phyloP scores from a whole-genome alignment of 208 protist species.

The Trypanosoma caninum region DNA sequence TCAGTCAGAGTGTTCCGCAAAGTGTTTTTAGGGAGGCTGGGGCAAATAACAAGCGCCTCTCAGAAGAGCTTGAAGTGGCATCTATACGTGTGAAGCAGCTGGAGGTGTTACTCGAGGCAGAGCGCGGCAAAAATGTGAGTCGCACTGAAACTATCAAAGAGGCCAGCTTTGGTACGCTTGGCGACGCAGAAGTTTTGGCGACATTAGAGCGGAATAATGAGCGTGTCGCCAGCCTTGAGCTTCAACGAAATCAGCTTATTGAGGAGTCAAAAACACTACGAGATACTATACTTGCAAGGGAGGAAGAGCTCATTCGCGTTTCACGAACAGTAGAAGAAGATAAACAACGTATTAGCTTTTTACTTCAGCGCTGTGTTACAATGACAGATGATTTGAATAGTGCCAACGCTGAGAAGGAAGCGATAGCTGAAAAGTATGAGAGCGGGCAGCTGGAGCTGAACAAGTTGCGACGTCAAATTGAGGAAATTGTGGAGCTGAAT shows the following conservation, averaged over 20 bases:
- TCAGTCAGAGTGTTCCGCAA: slow-evolving; percentile 6
- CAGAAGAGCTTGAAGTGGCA: slow-evolving; percentile 13
- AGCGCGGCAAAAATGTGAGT: not conserved
- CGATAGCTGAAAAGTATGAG: slow-evolving; percentile 42
- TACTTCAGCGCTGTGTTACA: slow-evolving; percentile 69
- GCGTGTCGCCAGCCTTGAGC: slow-evolving; percentile 52
- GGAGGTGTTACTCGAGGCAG: slow-evolving; percentile 5
- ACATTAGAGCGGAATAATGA: slow-evolving; percentile 55
- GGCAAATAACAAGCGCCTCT: not conserved
- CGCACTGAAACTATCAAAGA: not conserved
- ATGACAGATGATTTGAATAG: slow-evolving; percentile 47
- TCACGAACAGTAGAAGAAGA: slow-evolving; percentile 53
- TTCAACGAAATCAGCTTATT: slow-evolving; percentile 50
- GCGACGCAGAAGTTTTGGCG: slow-evolving; percentile 49
- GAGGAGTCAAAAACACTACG: slow-evolving; percentile 32
- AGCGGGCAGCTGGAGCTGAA: slow-evolving; percentile 44
- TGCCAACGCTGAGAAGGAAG: slow-evolving; percentile 33
- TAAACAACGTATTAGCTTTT: slow-evolving; percentile 75
- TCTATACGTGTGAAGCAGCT: slow-evolving; percentile 1
- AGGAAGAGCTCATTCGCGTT: slow-evolving; percentile 40
- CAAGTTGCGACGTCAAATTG: slow-evolving; percentile 43
- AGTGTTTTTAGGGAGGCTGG: not conserved
- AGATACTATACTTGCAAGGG: slow-evolving; percentile 35
- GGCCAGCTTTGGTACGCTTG: slow-evolving; percentile 15
- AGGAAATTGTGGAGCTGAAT: slow-evolving; percentile 40